phyloP scores from a whole-genome alignment of 2,329 filamentous ascomycete genomes.

The Venturia pyrina region DNA sequence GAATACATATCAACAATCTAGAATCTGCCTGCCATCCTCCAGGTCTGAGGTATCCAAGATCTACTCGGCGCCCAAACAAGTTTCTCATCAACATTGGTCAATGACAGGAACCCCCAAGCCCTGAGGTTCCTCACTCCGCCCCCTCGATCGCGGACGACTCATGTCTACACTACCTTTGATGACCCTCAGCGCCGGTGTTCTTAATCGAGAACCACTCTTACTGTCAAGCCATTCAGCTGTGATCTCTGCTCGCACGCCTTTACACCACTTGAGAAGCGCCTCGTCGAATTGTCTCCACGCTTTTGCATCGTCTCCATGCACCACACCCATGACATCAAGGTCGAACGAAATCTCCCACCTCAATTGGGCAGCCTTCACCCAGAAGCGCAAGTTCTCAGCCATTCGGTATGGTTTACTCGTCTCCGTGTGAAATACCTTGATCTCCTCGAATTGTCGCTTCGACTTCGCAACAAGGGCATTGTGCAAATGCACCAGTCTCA shows the following conservation, averaged over 20 bases:
- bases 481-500: constrained; percentile 76
- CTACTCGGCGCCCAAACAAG: not conserved
- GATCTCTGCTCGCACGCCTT: constrained; percentile 73
- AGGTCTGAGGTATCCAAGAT: not conserved
- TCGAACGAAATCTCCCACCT: constrained; percentile 79
- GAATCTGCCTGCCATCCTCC: not conserved
- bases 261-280: constrained; percentile 75
- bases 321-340: constrained; percentile 77
- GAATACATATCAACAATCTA: not conserved
- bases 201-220: constrained; percentile 21
- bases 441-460: constrained; percentile 75
- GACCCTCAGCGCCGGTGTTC: constrained; percentile 29
- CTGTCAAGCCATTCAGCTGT: constrained; percentile 55
- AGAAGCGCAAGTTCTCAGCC: constrained; percentile 89
- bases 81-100: not conserved
- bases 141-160: not conserved
- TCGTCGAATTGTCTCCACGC: constrained; percentile 76
- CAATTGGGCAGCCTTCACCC: constrained; percentile 91
- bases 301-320: constrained; percentile 54
- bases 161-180: constrained; percentile 16
- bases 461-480: constrained; percentile 82
- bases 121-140: not conserved
- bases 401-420: constrained; percentile 89
- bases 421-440: constrained; percentile 83
- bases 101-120: not conserved